phyloP scores from a whole-genome alignment of 148 eudicot species.

The Cornus controversa region DNA sequence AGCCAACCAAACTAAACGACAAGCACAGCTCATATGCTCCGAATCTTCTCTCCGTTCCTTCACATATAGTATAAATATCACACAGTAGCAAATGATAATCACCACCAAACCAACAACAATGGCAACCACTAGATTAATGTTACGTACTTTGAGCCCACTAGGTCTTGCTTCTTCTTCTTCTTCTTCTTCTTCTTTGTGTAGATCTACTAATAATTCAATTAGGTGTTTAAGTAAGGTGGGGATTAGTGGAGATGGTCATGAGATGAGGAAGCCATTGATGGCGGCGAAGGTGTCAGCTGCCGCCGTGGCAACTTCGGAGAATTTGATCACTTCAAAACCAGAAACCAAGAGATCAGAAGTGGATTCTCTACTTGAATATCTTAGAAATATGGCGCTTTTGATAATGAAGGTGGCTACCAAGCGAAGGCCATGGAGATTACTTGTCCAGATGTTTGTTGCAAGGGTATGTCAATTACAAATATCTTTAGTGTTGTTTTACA shows the following conservation, averaged over 20 bases:
- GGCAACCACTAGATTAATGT: conserved; percentile 14
- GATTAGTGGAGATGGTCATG: conserved; percentile 12
- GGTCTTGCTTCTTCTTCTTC: conserved; percentile 11
- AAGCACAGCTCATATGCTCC: conserved; percentile 17
- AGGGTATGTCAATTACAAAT: conserved; percentile 29
- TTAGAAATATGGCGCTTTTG: conserved; percentile 7
- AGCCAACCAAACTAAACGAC: neutral
- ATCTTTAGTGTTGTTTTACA: neutral
- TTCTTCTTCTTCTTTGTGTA: neutral
- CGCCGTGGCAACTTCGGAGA: conserved; percentile 16
- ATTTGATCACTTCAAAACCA: conserved; percentile 3
- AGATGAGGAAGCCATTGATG: conserved; percentile 10
- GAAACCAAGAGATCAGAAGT: conserved; percentile 8
- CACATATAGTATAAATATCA: neutral
- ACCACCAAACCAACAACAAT: neutral
- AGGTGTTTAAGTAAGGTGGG: conserved; percentile 5
- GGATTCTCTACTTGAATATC: conserved; percentile 10
- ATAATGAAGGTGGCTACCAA: conserved; percentile 14
- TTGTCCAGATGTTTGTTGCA: conserved; percentile 40
- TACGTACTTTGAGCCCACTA: neutral
- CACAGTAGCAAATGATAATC: neutral
- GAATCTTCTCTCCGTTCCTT: conserved; percentile 16
- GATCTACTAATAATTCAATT: neutral
- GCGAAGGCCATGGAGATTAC: conserved; percentile 23
- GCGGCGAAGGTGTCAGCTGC: conserved; percentile 18